Conservation (phyloP, 352 stramenopile species). For the Phytophthora fragariaefolia region DNA sequence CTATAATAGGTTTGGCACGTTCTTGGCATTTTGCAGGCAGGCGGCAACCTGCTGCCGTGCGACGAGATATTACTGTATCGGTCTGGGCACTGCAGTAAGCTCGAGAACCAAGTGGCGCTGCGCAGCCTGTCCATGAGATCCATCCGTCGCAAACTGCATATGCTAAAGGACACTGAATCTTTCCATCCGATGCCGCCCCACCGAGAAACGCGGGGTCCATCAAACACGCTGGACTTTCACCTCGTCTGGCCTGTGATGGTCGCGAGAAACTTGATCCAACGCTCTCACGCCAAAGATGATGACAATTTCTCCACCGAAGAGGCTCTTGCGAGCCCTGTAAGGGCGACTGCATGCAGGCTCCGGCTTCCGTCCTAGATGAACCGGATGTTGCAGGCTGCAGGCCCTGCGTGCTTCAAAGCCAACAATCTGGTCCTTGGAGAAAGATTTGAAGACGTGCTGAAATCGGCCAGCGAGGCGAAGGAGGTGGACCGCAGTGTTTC, state of each 20-base stretch:
- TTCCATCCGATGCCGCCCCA: not conserved
- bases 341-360: conserved; percentile 31
- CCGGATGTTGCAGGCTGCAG: conserved; percentile 23
- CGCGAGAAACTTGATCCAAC: not conserved
- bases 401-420: not conserved
- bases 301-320: not conserved
- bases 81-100: not conserved
- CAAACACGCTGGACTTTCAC: not conserved
- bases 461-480: not conserved
- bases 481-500: not conserved
- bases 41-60: no score
- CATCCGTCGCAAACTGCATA: not conserved
- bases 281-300: conserved; percentile 5
- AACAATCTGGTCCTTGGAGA: not conserved
- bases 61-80: no score
- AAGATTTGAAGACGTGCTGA: conserved; percentile 1
- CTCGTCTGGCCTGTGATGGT: not conserved
- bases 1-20: no score
- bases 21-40: no score
- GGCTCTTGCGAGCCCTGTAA: conserved; percentile 6
- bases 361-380: conserved; percentile 28
- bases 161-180: not conserved
- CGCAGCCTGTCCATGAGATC: not conserved
- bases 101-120: not conserved
- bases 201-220: not conserved